Conservation (phyloP, 225 moss, liverwort and hornwort species). For the Marchantia polymorpha region DNA sequence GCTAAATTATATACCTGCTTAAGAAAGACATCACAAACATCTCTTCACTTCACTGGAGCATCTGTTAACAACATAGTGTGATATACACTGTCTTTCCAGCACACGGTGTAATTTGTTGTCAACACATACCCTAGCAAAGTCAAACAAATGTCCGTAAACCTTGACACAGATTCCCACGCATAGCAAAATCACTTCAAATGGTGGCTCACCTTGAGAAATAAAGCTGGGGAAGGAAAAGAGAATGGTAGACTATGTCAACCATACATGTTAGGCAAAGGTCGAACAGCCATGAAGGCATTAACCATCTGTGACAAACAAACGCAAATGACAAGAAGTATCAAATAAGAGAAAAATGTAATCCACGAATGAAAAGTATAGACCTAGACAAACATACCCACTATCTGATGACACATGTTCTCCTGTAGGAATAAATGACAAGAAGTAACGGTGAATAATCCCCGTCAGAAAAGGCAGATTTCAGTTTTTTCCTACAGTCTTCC, state of each 20-base stretch:
- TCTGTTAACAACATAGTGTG: no score
- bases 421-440: not conserved
- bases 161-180: not conserved
- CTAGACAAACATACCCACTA: not conserved
- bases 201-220: not conserved
- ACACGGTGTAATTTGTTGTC: not conserved
- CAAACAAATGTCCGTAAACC: not conserved
- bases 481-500: not conserved
- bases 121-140: not conserved
- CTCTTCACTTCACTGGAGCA: not conserved
- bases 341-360: not conserved
- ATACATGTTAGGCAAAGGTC: conserved; percentile 81
- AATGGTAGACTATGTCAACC: conserved; percentile 12
- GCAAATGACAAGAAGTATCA: no score
- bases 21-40: not conserved
- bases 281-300: conserved; percentile 80
- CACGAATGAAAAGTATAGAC: not conserved
- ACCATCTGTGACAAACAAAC: conserved; percentile 63
- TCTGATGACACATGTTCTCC: not conserved
- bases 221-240: not conserved
- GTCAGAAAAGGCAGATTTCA: not conserved
- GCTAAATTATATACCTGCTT: not conserved
- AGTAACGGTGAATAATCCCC: not conserved
- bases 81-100: not conserved
- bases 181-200: not conserved